Base-by-base conservation (phyloP, 2,329 filamentous ascomycete species). In the Dothideomycetidae sp. region DNA sequence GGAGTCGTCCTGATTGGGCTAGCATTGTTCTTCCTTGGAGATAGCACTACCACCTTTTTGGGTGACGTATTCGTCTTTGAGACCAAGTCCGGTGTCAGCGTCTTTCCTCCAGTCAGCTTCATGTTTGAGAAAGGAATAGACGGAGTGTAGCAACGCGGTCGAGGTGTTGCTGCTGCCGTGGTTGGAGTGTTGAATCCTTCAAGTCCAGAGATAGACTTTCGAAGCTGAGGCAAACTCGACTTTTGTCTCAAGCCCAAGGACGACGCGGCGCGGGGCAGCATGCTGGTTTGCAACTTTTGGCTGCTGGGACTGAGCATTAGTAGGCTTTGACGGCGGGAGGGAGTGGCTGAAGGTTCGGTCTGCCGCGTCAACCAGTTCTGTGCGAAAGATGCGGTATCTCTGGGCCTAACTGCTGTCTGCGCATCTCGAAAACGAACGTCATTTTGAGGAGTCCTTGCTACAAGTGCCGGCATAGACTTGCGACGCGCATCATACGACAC, bases 1-100 rank as follows among this genome's bases (percentile, higher is more conserved):
- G 53, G 36, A 10, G 52, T 51, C 5, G 50, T 50, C 42, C 50
- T 53, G n/a, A 51, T 47, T 3, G 53, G 52, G 7, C 51, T 53
- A 14, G 40, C 40, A 15, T 39, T 42, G 34, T 17, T 46, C 23
- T 18, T 31, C 14, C 2, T 46, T 7, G 21, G 21, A 26, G 21
- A 26, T n/a, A 26, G 21, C 34, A 16, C 46, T 44, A 14, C 39
- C 35, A 28, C 46, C 46, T 39, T 48, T 46, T 29, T 54, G 31
- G 16, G 49, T 48, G 13, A 50, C 18, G 39, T 51, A 52, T n/a
- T 49, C 46, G n/a, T 53, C 41, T 5, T 36, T 42, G 36, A n/a
- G 35, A 18, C 23, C 35, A 29, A 33, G 36, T 31, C 9, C 17
- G 37, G 37, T 10, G 37, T 37, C 9, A 28, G 10, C 7, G n/a